Evolutionary conservation across 805 yeast genomes (phyloP).

Genomic region (Candida pseudoglaebosa): DNA sequence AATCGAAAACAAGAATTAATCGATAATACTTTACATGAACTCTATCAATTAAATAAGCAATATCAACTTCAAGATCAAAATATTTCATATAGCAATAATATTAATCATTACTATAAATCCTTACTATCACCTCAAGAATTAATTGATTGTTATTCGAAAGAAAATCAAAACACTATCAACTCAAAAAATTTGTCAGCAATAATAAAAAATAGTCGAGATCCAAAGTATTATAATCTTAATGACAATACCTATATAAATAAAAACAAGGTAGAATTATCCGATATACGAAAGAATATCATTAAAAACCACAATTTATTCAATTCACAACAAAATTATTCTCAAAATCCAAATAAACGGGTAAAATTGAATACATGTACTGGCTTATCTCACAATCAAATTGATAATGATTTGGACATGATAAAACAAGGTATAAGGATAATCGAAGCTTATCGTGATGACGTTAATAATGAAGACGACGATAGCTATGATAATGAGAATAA

Average conservation of each 20-base stretch:
- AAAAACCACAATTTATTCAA: conserved; percentile 1
- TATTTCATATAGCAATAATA: conserved; percentile 7
- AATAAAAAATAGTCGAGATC: conserved; percentile 10
- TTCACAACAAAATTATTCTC: conserved; percentile 3
- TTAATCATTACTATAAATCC: conserved; percentile 24
- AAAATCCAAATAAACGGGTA: conserved; percentile 5
- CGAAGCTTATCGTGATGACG: conserved; percentile 8
- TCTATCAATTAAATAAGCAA: conserved; percentile 26
- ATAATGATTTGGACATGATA: conserved; percentile 19
- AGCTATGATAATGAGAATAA: conserved; percentile 8
- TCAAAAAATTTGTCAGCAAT: conserved; percentile 1
- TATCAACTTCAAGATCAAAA: conserved; percentile 21
- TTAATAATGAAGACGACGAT: conserved; percentile 5
- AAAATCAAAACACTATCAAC: conserved; percentile 4
- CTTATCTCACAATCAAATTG: conserved; percentile 20
- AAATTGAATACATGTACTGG: conserved; percentile 18
- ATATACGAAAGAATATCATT: conserved; percentile 17
- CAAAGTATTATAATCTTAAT: conserved; percentile 19
- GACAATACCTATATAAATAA: conserved; percentile 20
- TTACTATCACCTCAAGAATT: conserved; percentile 17
- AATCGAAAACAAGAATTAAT: conserved; percentile 23
- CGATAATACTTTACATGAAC: conserved; percentile 21
- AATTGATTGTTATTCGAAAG: conserved; percentile 4
- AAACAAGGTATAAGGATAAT: conserved; percentile 10
- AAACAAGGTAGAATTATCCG: conserved; percentile 30